Evolutionary conservation across 352 stramenopile genomes (phyloP).

Genomic region (Phytophthora megakarya): DNA sequence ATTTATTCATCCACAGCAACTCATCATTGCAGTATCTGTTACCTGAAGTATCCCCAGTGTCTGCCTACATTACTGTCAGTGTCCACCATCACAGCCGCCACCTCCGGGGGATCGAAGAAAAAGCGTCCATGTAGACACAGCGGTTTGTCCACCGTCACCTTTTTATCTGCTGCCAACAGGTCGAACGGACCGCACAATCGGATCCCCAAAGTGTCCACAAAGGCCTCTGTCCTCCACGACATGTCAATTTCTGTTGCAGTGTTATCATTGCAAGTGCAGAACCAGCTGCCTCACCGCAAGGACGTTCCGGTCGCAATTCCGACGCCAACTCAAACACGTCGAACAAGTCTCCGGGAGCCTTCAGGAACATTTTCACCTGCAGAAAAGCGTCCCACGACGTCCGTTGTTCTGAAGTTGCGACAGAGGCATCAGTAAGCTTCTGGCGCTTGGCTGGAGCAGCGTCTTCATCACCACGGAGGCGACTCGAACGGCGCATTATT

Average conservation of each 20-base stretch:
- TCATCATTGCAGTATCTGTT: background rate
- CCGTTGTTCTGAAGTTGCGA: background rate
- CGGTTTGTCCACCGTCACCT: slow-evolving; percentile 40
- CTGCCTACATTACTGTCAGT: slow-evolving; percentile 16
- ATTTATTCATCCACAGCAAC: background rate
- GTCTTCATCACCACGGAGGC: slow-evolving; percentile 22
- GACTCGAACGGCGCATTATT: slow-evolving; percentile 39
- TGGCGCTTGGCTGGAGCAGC: slow-evolving; percentile 14
- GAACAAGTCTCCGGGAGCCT: slow-evolving; percentile 47
- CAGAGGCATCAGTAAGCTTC: background rate
- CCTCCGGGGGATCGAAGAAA: slow-evolving; percentile 60
- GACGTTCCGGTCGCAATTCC: slow-evolving; percentile 32
- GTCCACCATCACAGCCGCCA: slow-evolving; percentile 43
- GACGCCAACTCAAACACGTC: slow-evolving; percentile 50
- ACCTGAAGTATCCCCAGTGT: slow-evolving; percentile 69
- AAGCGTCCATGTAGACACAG: slow-evolving; percentile 59
- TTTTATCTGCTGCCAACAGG: slow-evolving; percentile 34
- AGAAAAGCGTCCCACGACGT: slow-evolving; percentile 48
- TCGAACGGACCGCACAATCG: slow-evolving; percentile 57
- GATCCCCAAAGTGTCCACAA: slow-evolving; percentile 47
- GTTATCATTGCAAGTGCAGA: background rate
- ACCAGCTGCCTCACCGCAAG: slow-evolving; percentile 34
- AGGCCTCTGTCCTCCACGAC: slow-evolving; percentile 42
- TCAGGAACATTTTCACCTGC: slow-evolving; percentile 39
- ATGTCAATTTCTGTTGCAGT: too few relatives aligned